Evolutionary conservation across 2,329 filamentous ascomycete genomes (phyloP), one percentile per base, ranked within the genome.

Genomic region (Penicillium sp.): DNA sequence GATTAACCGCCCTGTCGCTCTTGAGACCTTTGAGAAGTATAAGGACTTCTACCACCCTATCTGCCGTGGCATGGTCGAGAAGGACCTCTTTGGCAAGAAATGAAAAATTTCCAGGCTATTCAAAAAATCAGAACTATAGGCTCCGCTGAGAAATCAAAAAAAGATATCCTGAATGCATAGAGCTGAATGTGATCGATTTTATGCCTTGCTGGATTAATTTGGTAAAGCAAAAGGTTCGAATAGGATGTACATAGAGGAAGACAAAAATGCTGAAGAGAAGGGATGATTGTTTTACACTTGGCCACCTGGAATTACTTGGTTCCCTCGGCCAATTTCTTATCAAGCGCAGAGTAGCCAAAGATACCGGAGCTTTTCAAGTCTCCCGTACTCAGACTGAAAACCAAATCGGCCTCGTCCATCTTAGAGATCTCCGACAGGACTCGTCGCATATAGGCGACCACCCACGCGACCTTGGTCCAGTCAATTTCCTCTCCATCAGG

Each of bases 31-130:
- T 74, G 83, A 88, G 74, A 88, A 87, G 81, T 87, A 96, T 70
- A 88, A 82, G 73, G 86, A 91, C 57, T 97, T 97, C 68, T 99
- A 97, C 70, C 93, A 97, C 69, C 94, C 94, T 2, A 96, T 97
- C 63, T 96, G 92, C 70, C 83, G 84, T 56, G 83, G 79, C 7
- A 88, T 95, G 85, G 85, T 95, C 2, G 88, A 90, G 75, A 96
- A 95, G 80, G 89, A 95, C 71, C 73, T 95, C 33, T 81, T 80
- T 63, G 78, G 77, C 7, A 68, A 71, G 47, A 69, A 69, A 53
- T 63, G 64, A 28, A 51, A 1, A 28, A 42, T 3, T 6, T 39
- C 10, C 18, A 39, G 4, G 18, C 36, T 21, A 39, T 39, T 39
- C 18, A 10, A 13, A 6, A 39, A 12, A 39, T 1, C 36, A 39